These are phyloP conservation scores for Rhododendron ovatum DNA, from an alignment of 148 eudicot genomes.

Conservation along the genomic window DNA sequence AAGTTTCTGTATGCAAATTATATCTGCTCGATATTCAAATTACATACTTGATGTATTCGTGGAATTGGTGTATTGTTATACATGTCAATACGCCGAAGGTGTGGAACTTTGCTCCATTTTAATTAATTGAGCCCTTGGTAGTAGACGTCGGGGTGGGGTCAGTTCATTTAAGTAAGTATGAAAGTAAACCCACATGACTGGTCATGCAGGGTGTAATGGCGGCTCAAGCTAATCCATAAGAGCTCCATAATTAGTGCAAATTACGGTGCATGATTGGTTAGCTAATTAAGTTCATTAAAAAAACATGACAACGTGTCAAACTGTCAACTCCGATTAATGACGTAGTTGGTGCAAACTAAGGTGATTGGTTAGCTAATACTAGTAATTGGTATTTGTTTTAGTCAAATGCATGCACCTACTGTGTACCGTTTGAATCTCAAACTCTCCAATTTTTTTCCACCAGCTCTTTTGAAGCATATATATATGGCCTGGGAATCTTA, in stretches of 20 bases:
- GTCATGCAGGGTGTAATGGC: not conserved
- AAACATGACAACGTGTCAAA: not conserved
- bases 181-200: not conserved
- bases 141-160: too few relatives aligned
- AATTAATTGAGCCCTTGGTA: not conserved
- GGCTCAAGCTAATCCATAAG: constrained; percentile 4
- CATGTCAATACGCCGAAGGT: too few relatives aligned
- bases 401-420: constrained; percentile 6
- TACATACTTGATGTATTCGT: not conserved
- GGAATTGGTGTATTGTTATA: not conserved
- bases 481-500: not conserved
- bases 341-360: not conserved
- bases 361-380: not conserved
- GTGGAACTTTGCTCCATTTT: not conserved
- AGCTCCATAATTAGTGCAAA: not conserved
- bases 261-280: not conserved
- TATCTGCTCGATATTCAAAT: too few relatives aligned
- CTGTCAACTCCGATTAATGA: not conserved
- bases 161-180: not conserved
- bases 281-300: not conserved
- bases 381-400: not conserved
- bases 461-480: not conserved
- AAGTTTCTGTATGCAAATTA: not conserved
- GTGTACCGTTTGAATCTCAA: not conserved
- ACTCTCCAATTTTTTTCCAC: not conserved